Evolutionary conservation across 768 basidiomycete species (phyloP).

Genomic region (Russula lepida): DNA sequence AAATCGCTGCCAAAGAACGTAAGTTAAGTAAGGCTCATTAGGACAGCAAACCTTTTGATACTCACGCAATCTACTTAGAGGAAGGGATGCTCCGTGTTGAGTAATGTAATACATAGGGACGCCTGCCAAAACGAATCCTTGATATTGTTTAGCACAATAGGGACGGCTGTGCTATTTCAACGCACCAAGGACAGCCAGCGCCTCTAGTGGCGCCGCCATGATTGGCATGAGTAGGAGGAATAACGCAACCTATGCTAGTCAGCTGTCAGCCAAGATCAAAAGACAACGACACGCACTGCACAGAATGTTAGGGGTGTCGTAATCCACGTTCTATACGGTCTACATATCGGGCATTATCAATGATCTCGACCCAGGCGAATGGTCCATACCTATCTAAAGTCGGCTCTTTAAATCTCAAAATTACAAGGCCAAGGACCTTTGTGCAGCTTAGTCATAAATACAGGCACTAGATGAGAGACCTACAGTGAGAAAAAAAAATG

Average conservation of each 20-base stretch:
- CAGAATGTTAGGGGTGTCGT: constrained; percentile 87
- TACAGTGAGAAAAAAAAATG: constrained; percentile 81
- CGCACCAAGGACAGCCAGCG: constrained; percentile 77
- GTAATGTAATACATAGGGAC: constrained; percentile 81
- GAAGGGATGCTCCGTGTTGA: constrained; percentile 35
- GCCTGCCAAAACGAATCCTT: constrained; percentile 72
- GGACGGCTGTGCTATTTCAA: constrained; percentile 15
- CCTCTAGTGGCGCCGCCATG: constrained; percentile 86
- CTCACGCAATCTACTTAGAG: constrained; percentile 28
- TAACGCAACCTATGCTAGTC: constrained; percentile 55
- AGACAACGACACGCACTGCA: constrained; percentile 44
- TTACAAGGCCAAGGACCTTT: constrained; percentile 80
- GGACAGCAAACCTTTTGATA: neutral
- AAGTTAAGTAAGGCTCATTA: constrained; percentile 6
- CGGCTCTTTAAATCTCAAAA: constrained; percentile 86
- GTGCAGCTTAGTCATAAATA: neutral
- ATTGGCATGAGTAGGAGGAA: constrained; percentile 92
- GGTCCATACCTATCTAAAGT: constrained; percentile 59
- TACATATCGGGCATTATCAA: constrained; percentile 25
- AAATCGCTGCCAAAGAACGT: constrained; percentile 30
- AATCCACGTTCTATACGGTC: constrained; percentile 91
- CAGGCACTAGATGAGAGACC: constrained; percentile 22
- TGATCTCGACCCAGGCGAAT: neutral
- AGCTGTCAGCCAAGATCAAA: neutral
- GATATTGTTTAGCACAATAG: neutral